phyloP scores from a whole-genome alignment of 495 filamentous ascomycete genomes.

The Talaromyces borbonicus region DNA sequence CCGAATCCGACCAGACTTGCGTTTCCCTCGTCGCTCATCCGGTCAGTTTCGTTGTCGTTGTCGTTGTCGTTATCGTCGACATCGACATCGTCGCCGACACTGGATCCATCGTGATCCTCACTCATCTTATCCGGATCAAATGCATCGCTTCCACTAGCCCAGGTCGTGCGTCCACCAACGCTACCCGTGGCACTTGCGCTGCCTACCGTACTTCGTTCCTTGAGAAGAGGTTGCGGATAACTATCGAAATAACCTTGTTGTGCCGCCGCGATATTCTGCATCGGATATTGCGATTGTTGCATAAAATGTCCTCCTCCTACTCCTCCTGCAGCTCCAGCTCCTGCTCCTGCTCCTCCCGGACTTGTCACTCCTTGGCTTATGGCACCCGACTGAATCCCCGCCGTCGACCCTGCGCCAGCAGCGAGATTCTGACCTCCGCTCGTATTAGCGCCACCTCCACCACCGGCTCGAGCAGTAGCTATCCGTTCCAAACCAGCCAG shows the following conservation, averaged over 20 bases:
- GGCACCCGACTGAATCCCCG: too few relatives aligned
- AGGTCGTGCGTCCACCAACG: conserved; percentile 64
- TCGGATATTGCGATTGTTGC: not conserved
- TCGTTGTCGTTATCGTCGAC: not conserved
- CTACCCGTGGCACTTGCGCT: conserved; percentile 70
- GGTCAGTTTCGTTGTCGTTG: conserved; percentile 20
- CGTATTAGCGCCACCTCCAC: too few relatives aligned
- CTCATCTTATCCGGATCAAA: conserved; percentile 62
- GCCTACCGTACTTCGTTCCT: conserved; percentile 78
- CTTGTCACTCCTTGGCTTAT: too few relatives aligned
- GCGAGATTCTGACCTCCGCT: conserved; percentile 23
- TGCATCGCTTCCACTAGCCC: conserved; percentile 55
- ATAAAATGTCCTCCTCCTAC: not conserved
- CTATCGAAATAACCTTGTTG: conserved; percentile 59
- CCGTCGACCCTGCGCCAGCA: conserved; percentile 3
- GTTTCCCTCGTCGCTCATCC: conserved; percentile 68
- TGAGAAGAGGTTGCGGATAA: conserved; percentile 45
- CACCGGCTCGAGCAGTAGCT: conserved; percentile 47
- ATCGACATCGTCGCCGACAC: conserved; percentile 34
- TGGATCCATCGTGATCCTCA: conserved; percentile 51
- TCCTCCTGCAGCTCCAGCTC: not conserved
- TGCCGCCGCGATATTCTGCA: conserved; percentile 5
- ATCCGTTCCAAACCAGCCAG: conserved; percentile 79
- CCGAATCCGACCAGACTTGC: conserved; percentile 77
- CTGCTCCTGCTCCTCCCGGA: too few relatives aligned